Evolutionary conservation across 306 rosid genomes (phyloP), one percentile per base, ranked within the genome.

Genomic region (Malus fusca): DNA sequence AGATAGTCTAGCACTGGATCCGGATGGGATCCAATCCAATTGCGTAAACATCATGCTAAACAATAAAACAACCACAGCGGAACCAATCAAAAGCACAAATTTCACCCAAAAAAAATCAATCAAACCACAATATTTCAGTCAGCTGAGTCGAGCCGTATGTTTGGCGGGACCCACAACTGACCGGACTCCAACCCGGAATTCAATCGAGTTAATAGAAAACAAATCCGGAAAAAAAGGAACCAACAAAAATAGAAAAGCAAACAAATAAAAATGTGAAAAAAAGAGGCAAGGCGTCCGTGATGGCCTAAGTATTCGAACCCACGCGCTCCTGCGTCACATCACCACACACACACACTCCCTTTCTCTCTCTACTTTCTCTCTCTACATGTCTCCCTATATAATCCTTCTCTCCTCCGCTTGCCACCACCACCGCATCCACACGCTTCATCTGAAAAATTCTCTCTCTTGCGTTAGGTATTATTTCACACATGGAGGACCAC

Each of bases 301-400:
- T 68, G 85, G 85, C 73, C 86, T 35, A 82, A 66, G 91, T 74
- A 85, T 81, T 85, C 77, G 80, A 56, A 78, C 88, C 90, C 90
- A 93, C 96, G 93, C 96, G 96, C 97, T 6, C 55, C 91, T 79
- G 78, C 73, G 77, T 89, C 90, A 69, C 87, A 82, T 90, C 92
- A 87, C 86, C 78, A 58, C 66, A 68, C 84, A 63, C 83, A 63
- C 83, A 70, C 77, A 75, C 77, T 61, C 75, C 75, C 69, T 75
- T 0, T 71, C n/a, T 58, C 75, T 71, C 81, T 75, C 82, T 44
- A 14, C 74, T 81, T 79, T 89, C 90, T 84, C 92, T 83, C 93
- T 90, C 89, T 78, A 63, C 28, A 11, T 88, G 96, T 88, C 95
- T 87, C 91, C 89, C 78, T 78, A 74, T 85, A 84, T 91, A 91